These are phyloP conservation scores for Scopulariopsis brevicaulis DNA, from an alignment of 2,329 filamentous ascomycete species.

Conservation along the genomic window DNA sequence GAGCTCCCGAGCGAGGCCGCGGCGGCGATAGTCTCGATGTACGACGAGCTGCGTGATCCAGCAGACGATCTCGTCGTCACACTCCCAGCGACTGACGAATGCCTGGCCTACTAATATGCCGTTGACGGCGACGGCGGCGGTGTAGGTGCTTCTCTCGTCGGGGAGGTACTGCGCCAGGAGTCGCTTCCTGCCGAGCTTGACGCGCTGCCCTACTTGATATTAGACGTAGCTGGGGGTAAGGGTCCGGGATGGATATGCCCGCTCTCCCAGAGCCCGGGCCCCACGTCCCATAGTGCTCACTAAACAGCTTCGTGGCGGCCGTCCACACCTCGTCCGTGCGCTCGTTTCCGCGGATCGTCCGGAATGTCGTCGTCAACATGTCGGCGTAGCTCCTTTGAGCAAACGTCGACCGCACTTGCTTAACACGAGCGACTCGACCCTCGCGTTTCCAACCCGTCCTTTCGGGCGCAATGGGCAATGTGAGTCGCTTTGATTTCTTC, in stretches of 20 bases:
- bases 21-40: constrained; percentile 19
- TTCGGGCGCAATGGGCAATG: too few relatives aligned
- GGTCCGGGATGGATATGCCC: neutral
- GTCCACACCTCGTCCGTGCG: neutral
- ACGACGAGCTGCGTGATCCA: constrained; percentile 30
- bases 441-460: too few relatives aligned
- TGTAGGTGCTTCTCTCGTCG: constrained; percentile 13
- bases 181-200: constrained; percentile 15
- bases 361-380: neutral
- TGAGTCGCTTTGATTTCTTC: too few relatives aligned
- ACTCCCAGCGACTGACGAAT: constrained; percentile 22
- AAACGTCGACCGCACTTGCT: too few relatives aligned
- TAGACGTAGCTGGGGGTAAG: constrained; percentile 1
- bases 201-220: constrained; percentile 5
- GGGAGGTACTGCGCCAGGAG: constrained; percentile 20
- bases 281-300: constrained; percentile 20
- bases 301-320: constrained; percentile 23
- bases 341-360: neutral
- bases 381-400: too few relatives aligned
- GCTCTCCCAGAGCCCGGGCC: constrained; percentile 6
- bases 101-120: constrained; percentile 19
- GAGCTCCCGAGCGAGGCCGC: constrained; percentile 20
- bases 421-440: too few relatives aligned
- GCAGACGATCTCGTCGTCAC: constrained; percentile 18
- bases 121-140: constrained; percentile 18